These are phyloP conservation scores for Penicillium subrubescens DNA, from an alignment of 495 filamentous ascomycete species.

Conservation along the genomic window DNA sequence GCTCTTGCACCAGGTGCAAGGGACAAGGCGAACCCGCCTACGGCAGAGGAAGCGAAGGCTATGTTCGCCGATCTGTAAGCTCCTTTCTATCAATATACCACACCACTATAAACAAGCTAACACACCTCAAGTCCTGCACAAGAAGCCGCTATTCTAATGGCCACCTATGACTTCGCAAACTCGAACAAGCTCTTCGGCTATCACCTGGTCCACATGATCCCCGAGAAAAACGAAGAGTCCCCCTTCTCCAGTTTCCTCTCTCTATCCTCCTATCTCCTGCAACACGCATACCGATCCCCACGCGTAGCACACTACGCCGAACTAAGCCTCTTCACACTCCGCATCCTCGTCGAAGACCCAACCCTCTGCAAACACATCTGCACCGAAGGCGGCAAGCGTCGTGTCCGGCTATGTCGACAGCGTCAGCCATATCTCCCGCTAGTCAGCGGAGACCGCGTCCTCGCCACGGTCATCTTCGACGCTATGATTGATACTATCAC, in stretches of 20 bases:
- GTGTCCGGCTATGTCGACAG: conserved; percentile 86
- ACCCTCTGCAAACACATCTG: conserved; percentile 82
- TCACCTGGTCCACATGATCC: conserved; percentile 66
- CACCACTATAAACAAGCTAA: conserved; percentile 24
- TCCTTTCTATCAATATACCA: background rate
- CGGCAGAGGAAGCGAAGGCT: conserved; percentile 73
- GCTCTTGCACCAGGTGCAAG: conserved; percentile 69
- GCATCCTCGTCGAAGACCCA: conserved; percentile 86
- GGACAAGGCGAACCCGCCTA: conserved; percentile 51
- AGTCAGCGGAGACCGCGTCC: conserved; percentile 66
- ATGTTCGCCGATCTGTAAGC: conserved; percentile 71
- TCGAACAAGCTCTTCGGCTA: conserved; percentile 95
- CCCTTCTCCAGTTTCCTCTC: conserved; percentile 85
- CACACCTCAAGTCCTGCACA: conserved; percentile 64
- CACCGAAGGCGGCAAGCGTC: conserved; percentile 72
- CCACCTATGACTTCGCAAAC: conserved; percentile 90
- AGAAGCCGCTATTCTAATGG: conserved; percentile 75
- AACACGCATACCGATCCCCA: conserved; percentile 84
- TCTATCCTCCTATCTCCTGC: conserved; percentile 86
- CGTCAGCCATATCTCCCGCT: conserved; percentile 84
- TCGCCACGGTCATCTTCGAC: conserved; percentile 78
- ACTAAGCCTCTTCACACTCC: conserved; percentile 78
- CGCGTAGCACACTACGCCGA: conserved; percentile 79
- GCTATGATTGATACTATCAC: conserved; percentile 87
- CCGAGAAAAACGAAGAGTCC: conserved; percentile 67